phyloP scores from a whole-genome alignment of 2,329 filamentous ascomycete species.

The Cladosporium cucumerinum region DNA sequence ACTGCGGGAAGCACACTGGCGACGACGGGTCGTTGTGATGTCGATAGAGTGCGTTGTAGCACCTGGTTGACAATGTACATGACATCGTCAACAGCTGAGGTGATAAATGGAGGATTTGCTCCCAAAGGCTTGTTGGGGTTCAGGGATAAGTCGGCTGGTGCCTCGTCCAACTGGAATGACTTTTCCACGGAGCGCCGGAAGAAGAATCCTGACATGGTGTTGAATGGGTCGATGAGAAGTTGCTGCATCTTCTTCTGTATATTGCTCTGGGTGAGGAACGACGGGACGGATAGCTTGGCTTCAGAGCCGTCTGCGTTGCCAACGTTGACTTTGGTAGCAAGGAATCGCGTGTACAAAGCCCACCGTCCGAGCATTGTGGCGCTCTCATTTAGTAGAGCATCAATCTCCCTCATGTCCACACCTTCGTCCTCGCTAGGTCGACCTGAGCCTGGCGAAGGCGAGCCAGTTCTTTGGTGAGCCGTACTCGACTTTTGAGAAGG shows the following conservation, averaged over 20 bases:
- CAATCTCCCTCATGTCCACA: conserved; percentile 95
- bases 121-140: conserved; percentile 69
- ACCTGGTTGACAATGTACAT: conserved; percentile 99
- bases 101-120: conserved; percentile 82
- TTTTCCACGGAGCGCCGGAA: conserved; percentile 95
- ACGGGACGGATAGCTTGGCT: conserved; percentile 60
- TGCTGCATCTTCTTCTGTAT: conserved; percentile 73
- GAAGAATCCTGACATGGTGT: conserved; percentile 92
- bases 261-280: conserved; percentile 73
- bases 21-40: conserved; percentile 76
- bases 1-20: conserved; percentile 75
- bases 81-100: conserved; percentile 93
- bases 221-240: conserved; percentile 77
- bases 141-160: conserved; percentile 73
- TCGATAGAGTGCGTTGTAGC: conserved; percentile 79
- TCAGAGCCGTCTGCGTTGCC: conserved; percentile 33
- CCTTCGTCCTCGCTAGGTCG: conserved; percentile 80
- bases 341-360: conserved; percentile 87
- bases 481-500: conserved; percentile 66
- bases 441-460: conserved; percentile 62
- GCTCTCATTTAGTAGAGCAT: conserved; percentile 81
- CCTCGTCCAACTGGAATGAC: conserved; percentile 93
- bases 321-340: conserved; percentile 70
- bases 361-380: conserved; percentile 89
- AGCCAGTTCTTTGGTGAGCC: conserved; percentile 57